These are phyloP conservation scores for Plasmodium fragile DNA, from an alignment of 169 alveolate species.

Conservation along the genomic window DNA sequence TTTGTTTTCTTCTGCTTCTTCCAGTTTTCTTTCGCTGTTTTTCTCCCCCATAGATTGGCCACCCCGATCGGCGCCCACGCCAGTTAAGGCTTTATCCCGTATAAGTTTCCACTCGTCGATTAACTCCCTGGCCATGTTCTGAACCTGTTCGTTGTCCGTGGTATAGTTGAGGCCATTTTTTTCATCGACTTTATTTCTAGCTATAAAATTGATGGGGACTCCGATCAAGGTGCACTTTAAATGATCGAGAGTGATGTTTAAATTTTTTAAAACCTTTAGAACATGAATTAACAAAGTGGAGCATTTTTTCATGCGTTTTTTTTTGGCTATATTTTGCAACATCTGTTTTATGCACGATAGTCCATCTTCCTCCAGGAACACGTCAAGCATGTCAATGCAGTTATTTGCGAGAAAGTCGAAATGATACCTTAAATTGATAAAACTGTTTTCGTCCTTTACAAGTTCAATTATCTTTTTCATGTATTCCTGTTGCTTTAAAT, in stretches of 20 bases:
- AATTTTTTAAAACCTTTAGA: constrained; percentile 38
- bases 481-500: constrained; percentile 28
- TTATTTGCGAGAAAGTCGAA: constrained; percentile 7
- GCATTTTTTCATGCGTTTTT: constrained; percentile 41
- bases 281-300: constrained; percentile 19
- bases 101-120: constrained; percentile 45
- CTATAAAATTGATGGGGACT: constrained; percentile 46
- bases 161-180: constrained; percentile 22
- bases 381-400: constrained; percentile 12
- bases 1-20: background rate
- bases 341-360: constrained; percentile 13
- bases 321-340: constrained; percentile 61
- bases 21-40: background rate
- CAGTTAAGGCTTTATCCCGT: constrained; percentile 36
- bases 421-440: constrained; percentile 21
- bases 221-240: constrained; percentile 59
- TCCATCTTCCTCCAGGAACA: constrained; percentile 46
- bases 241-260: constrained; percentile 39
- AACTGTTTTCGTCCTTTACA: constrained; percentile 46
- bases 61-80: background rate
- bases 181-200: constrained; percentile 51
- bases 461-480: constrained; percentile 25
- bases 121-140: constrained; percentile 17
- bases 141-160: constrained; percentile 19
- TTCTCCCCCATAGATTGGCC: background rate